phyloP scores from a whole-genome alignment of 164 flowering plant genomes.

The Magnolia sinica region DNA sequence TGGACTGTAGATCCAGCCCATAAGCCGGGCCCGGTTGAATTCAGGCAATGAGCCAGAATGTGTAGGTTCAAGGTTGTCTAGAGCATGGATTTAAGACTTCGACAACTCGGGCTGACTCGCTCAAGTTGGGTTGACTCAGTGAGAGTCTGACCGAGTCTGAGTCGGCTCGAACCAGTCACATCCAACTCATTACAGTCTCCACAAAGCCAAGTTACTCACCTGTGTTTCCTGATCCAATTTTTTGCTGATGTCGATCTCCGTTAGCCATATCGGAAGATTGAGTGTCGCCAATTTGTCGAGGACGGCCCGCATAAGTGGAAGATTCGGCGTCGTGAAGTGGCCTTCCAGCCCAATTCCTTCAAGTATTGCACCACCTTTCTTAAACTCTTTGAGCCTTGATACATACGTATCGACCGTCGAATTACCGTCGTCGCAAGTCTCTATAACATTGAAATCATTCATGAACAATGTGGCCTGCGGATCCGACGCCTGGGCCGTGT shows the following conservation, averaged over 20 bases:
- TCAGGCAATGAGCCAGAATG: too few species aligned
- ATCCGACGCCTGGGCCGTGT: slow-evolving; percentile 59
- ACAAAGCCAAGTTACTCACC: slow-evolving; percentile 29
- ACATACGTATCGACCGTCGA: slow-evolving; percentile 79
- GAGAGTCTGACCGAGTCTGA: too few species aligned
- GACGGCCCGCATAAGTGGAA: slow-evolving; percentile 70
- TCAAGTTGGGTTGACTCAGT: too few species aligned
- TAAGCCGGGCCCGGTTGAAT: too few species aligned
- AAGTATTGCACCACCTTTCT: slow-evolving; percentile 38
- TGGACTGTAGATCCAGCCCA: too few species aligned
- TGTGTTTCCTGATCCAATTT: slow-evolving; percentile 50
- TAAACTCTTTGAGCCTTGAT: slow-evolving; percentile 46
- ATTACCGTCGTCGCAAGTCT: slow-evolving; percentile 72
- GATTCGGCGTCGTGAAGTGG: slow-evolving; percentile 71
- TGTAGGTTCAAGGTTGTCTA: too few species aligned
- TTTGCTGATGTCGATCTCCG: slow-evolving; percentile 80
- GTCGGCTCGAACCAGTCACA: too few species aligned
- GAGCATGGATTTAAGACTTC: too few species aligned
- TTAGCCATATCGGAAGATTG: slow-evolving; percentile 87
- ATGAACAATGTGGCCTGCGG: slow-evolving; percentile 74
- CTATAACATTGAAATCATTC: slow-evolving; percentile 93
- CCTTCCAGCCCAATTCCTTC: slow-evolving; percentile 65
- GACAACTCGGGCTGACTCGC: too few species aligned
- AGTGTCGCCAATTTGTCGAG: slow-evolving; percentile 83
- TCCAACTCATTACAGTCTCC: too few species aligned